Conservation (phyloP, 805 yeast genomes). For the Metschnikowia bowlesiae region DNA sequence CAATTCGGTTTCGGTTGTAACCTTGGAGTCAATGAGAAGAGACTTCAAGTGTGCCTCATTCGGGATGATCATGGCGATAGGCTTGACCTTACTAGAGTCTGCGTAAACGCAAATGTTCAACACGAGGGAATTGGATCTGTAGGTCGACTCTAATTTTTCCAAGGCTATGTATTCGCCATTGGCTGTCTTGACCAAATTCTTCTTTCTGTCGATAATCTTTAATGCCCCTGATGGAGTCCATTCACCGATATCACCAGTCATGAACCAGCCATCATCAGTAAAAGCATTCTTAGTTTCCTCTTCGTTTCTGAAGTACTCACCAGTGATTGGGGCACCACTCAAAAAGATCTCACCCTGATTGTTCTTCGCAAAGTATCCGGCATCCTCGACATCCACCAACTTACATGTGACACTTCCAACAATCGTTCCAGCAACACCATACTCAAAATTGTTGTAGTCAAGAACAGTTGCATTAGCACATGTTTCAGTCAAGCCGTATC, state of each 20-base stretch:
- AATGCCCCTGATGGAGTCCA: slow-evolving; percentile 81
- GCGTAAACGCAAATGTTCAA: slow-evolving; percentile 90
- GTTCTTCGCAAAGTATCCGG: slow-evolving; percentile 85
- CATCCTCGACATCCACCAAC: slow-evolving; percentile 84
- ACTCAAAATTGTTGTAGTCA: slow-evolving; percentile 61
- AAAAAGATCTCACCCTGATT: slow-evolving; percentile 91
- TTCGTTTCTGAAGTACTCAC: slow-evolving; percentile 78
- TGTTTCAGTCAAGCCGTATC: slow-evolving; percentile 96
- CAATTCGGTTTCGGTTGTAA: slow-evolving; percentile 45
- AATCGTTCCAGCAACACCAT: slow-evolving; percentile 77
- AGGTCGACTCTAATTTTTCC: slow-evolving; percentile 87
- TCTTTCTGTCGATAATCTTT: slow-evolving; percentile 85
- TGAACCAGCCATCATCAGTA: slow-evolving; percentile 89
- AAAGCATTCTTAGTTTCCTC: slow-evolving; percentile 75
- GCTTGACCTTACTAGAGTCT: slow-evolving; percentile 81
- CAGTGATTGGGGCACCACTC: slow-evolving; percentile 66
- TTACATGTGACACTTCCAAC: slow-evolving; percentile 82
- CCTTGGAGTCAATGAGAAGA: slow-evolving; percentile 46
- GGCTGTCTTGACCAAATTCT: slow-evolving; percentile 90
- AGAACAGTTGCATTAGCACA: slow-evolving; percentile 79
- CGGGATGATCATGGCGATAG: slow-evolving; percentile 86
- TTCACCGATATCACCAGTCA: slow-evolving; percentile 95
- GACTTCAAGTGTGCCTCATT: slow-evolving; percentile 60
- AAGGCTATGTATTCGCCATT: slow-evolving; percentile 98
- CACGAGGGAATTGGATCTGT: slow-evolving; percentile 77